phyloP scores from a whole-genome alignment of 257 asterid genomes.

The Penstemon davidsonii region DNA sequence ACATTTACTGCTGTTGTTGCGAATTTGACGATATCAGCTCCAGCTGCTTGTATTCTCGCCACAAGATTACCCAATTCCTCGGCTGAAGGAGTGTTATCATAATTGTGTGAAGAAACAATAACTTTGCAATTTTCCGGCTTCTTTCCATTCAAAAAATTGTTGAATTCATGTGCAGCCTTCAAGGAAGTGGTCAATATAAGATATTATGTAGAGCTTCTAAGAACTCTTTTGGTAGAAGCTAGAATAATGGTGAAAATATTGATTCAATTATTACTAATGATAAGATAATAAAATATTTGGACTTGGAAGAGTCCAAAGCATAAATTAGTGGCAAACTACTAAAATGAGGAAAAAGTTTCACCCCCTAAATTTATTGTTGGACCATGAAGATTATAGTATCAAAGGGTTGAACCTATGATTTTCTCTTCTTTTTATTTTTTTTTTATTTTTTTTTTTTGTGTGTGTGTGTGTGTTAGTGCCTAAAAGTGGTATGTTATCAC shows the following conservation, averaged over 20 bases:
- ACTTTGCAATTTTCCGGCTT: conserved; percentile 78
- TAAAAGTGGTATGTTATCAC: too few relatives aligned
- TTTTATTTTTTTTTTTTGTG: too few relatives aligned
- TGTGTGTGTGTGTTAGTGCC: background rate
- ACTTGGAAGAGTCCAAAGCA: too few relatives aligned
- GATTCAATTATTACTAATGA: too few relatives aligned
- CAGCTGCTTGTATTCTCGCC: conserved; percentile 88
- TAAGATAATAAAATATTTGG: too few relatives aligned
- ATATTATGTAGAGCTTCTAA: conserved; percentile 15
- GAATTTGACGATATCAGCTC: conserved; percentile 94
- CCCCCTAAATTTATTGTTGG: too few relatives aligned
- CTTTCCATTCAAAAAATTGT: conserved; percentile 49
- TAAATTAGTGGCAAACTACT: too few relatives aligned
- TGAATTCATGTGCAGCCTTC: conserved; percentile 85
- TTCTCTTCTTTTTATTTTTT: too few relatives aligned
- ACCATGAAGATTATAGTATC: too few relatives aligned
- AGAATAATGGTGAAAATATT: too few relatives aligned
- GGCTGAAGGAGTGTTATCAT: conserved; percentile 69
- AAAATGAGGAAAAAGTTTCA: too few relatives aligned
- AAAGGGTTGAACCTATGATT: too few relatives aligned
- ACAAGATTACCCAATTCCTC: conserved; percentile 92
- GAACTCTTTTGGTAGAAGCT: background rate
- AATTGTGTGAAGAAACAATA: conserved; percentile 92
- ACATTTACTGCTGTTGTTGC: conserved; percentile 91
- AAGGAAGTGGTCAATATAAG: conserved; percentile 24